Base-by-base conservation (phyloP, 169 alveolate species). In the Plasmodium berghei region DNA sequence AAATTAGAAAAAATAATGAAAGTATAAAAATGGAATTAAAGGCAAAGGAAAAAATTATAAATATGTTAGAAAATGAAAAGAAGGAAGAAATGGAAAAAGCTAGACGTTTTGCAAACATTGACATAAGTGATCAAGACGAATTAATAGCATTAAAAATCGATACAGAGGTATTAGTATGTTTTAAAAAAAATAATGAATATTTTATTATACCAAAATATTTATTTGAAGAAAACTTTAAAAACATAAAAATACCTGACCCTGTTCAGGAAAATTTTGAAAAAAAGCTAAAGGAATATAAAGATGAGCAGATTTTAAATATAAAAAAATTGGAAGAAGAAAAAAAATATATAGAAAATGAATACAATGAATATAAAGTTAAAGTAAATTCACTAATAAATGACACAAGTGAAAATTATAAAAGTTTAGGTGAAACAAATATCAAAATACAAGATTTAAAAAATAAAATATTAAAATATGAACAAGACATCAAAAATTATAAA, bases 351-450 rank as follows among this genome's bases (percentile, higher is more conserved):
- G 74, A 77, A n/a, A 56, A 77, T n/a, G 89, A 77, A 18, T 77
- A 63, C 56, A n/a, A 52, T 3, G 55, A 56, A 24, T 77, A 77
- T 52, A 77, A 77, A 56, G 26, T 26, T 3, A 77, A 77, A 34
- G 89, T 77, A 40, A 77, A 5, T 24, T 28, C 46, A n/a, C 22
- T 77, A 69, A 77, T 77, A 22, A 77, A 64, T 26, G 89, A 77
- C 12, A 45, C 75, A 5, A 77, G 66, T 45, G 74, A 63, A 9
- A 77, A 24, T 48, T 77, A 70, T 55, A 77, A 77, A 64, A 63
- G 16, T 48, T 14, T 77, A n/a, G 89, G 66, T 10, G 89, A 77
- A 64, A 62, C 63, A 34, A 54, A 63, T 63, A 16, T 26, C 4
- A 14, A 22, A 3, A 77, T 77, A 5, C 74, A 77, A 77, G 66